Conservation (phyloP, 2,329 filamentous ascomycete species). For the Colletotrichum sp. region DNA sequence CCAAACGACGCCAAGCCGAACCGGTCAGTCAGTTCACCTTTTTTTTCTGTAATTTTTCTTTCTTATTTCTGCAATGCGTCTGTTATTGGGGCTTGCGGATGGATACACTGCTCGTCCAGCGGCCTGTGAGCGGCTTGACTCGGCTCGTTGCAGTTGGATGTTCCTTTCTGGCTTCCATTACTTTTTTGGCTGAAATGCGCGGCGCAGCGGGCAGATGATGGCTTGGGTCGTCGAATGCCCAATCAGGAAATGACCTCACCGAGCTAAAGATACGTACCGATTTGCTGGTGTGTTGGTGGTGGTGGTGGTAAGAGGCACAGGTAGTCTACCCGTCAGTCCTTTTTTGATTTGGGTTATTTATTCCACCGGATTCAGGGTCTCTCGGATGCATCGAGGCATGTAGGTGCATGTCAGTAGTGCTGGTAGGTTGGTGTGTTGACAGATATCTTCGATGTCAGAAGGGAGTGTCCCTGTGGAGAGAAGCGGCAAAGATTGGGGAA, state of each 20-base stretch:
- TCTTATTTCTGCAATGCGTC: not conserved
- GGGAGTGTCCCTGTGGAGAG: not conserved
- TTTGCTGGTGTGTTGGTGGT: not conserved
- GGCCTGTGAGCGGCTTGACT: not conserved
- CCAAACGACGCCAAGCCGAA: not conserved
- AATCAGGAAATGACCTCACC: conserved; percentile 2
- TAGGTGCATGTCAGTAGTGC: not conserved
- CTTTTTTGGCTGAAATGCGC: not conserved
- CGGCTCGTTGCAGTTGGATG: not conserved
- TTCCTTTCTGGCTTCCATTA: not conserved
- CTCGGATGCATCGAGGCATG: not conserved
- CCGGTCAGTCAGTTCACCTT: not conserved
- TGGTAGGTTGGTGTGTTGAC: not conserved
- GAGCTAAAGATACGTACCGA: not conserved
- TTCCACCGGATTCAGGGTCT: not conserved
- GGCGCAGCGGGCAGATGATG: not conserved
- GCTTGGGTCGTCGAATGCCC: not conserved
- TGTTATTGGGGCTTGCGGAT: too few species aligned
- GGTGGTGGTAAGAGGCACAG: not conserved
- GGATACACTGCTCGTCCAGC: not conserved
- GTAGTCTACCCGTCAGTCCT: not conserved
- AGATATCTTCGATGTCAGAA: not conserved
- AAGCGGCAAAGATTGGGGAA: not conserved
- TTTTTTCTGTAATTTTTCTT: not conserved
- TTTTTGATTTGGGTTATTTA: not conserved